phyloP scores from a whole-genome alignment of 108 stramenopile genomes.

The Nannochloropsis granulata region DNA sequence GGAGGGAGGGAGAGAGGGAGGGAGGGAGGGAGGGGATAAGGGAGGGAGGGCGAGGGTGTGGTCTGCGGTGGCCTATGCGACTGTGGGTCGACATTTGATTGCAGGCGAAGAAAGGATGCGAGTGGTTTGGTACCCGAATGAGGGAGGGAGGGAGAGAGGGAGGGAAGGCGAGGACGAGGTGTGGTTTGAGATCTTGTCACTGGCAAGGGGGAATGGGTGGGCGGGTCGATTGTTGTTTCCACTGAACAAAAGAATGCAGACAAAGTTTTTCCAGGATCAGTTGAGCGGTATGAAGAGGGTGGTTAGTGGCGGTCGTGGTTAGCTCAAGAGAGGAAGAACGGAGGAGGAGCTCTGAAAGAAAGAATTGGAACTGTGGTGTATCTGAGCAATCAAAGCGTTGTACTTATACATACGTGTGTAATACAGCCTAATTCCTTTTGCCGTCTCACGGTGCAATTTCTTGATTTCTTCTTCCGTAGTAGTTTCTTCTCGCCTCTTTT shows the following conservation, averaged over 20 bases:
- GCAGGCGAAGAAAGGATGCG: not conserved
- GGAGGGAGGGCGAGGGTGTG: no score
- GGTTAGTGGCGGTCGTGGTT: not conserved
- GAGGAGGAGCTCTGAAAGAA: no score
- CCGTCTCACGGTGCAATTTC: no score
- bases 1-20: no score
- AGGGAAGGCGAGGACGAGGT: not conserved
- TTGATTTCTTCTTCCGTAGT: no score
- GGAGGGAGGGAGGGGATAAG: no score
- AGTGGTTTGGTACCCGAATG: not conserved
- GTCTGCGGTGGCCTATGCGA: not conserved
- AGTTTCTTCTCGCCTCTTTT: no score
- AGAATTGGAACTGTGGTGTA: no score
- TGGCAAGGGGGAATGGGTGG: not conserved
- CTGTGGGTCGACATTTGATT: not conserved
- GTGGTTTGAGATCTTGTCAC: not conserved
- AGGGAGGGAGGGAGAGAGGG: not conserved
- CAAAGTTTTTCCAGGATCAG: not conserved
- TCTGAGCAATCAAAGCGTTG: no score
- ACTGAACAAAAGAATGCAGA: not conserved
- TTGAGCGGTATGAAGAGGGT: not conserved
- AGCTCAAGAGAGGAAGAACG: no score
- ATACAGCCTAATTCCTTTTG: no score
- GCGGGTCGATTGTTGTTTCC: not conserved
- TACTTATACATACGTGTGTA: no score